Conservation (phyloP, 2,329 filamentous ascomycete genomes). For the Diaporthe vaccinii region DNA sequence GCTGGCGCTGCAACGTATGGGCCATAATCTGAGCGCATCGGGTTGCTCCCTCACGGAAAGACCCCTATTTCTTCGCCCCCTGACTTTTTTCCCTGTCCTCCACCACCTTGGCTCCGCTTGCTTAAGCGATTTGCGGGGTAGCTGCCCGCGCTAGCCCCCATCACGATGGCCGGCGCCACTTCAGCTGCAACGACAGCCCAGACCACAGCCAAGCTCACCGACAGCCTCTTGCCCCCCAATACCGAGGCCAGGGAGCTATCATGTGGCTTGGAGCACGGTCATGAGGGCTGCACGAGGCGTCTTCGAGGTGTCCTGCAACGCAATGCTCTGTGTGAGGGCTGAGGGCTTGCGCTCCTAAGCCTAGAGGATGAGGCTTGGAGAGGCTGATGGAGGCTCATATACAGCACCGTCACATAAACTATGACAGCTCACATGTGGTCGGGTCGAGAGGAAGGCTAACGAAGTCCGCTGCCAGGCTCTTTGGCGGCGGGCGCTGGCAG, state of each 20-base stretch:
- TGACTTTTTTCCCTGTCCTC: slow-evolving; percentile 16
- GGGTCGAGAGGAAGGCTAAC: neutral
- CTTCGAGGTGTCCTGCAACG: neutral
- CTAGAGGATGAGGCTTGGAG: neutral
- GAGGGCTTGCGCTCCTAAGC: neutral
- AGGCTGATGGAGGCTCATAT: neutral
- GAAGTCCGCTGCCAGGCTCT: neutral
- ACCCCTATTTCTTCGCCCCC: slow-evolving; percentile 35
- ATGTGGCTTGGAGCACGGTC: slow-evolving; percentile 3
- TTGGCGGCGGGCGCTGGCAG: neutral
- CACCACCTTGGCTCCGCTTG: slow-evolving; percentile 15
- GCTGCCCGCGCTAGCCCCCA: slow-evolving; percentile 23
- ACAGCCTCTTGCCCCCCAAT: slow-evolving; percentile 8
- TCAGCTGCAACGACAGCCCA: slow-evolving; percentile 27
- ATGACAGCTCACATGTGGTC: neutral
- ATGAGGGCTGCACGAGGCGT: neutral
- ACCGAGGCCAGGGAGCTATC: neutral
- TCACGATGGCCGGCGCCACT: slow-evolving; percentile 22
- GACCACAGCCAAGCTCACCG: slow-evolving; percentile 16
- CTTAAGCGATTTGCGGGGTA: slow-evolving; percentile 35
- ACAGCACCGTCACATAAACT: neutral
- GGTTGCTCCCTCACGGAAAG: neutral
- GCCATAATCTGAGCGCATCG: slow-evolving; percentile 7
- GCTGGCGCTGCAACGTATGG: slow-evolving; percentile 4
- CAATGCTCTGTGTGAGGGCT: neutral